Base-by-base conservation (phyloP, 169 alveolate genomes). In the Plasmodium relictum region DNA sequence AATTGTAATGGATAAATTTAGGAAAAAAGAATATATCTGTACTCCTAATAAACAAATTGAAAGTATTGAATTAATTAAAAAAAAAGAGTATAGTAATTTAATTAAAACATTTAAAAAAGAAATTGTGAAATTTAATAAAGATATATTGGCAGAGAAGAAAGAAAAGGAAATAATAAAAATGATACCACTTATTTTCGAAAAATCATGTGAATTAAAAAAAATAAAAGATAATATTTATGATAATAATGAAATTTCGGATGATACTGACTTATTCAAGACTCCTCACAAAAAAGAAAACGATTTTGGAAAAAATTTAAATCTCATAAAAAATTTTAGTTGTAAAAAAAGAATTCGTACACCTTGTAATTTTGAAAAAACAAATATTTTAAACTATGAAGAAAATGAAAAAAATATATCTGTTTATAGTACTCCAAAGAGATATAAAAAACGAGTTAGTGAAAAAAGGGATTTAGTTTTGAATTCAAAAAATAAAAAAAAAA, bases 341-440 rank as follows among this genome's bases (percentile, higher is more conserved):
- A 78, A 78, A 58, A 78, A 78, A 54, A 31, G 89, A 48, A 70
- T 78, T 2, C 65, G 65, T 39, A 78, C 89, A 26, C 89, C 89
- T 1, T 58, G 76, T 24, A 78, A 78, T 12, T 56, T 22, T 41
- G 63, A 42, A 7, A 48, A 65, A 39, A 16, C 41, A 20, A 66
- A 48, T 24, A 18, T 78, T 22, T 63, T 44, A 41, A 37, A 66
- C 18, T 44, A 45, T n/a, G 73, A 74, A 59, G 88, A 74, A 59
- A 37, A 74, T 59, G 89, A 62, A 14, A 76, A 65, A 10, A 39
- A 14, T 4, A 59, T 18, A 26, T 78, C 89, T 6, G 31, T 78
- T 48, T 78, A 50, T 39, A 65, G 39, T 24, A 78, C 89, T 6
- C 89, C 89, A 9, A 78, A 48, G 70, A 58, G 65, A 12, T 78